These are phyloP conservation scores for Ambrosiella cleistominuta DNA, from an alignment of 2,329 filamentous ascomycete species.

Conservation along the genomic window DNA sequence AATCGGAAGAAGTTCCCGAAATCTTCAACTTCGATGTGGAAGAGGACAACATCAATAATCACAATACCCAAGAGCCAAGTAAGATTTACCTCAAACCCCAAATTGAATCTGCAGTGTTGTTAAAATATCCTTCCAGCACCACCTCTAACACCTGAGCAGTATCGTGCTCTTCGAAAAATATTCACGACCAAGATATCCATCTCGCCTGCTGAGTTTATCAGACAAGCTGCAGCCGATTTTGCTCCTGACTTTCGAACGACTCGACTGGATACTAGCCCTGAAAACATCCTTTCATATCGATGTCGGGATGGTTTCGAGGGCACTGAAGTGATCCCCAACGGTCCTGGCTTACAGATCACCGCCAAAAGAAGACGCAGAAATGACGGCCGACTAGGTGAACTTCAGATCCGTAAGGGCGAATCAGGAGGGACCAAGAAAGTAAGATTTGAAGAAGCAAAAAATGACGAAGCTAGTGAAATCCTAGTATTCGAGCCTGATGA, in stretches of 20 bases:
- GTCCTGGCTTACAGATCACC: constrained; percentile 8
- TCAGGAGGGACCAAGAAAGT: neutral
- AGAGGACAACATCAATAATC: neutral
- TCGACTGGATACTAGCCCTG: neutral
- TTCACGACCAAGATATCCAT: neutral
- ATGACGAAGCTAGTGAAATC: neutral
- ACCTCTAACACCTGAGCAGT: neutral
- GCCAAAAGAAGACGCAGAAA: constrained; percentile 8
- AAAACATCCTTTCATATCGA: neutral
- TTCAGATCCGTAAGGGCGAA: constrained; percentile 5
- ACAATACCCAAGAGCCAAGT: neutral
- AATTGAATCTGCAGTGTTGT: neutral
- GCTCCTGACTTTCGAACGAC: neutral
- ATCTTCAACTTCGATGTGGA: neutral
- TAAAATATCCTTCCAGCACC: neutral
- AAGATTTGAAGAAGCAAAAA: neutral
- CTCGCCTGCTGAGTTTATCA: neutral
- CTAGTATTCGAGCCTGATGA: neutral
- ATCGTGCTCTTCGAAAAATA: neutral
- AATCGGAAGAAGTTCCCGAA: neutral
- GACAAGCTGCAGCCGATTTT: neutral
- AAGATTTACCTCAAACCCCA: neutral
- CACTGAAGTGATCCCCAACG: constrained; percentile 9
- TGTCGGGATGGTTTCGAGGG: constrained; percentile 12
- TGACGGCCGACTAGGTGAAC: constrained; percentile 1